phyloP scores from a whole-genome alignment of 2,329 filamentous ascomycete species.

The Penicillium sp. region DNA sequence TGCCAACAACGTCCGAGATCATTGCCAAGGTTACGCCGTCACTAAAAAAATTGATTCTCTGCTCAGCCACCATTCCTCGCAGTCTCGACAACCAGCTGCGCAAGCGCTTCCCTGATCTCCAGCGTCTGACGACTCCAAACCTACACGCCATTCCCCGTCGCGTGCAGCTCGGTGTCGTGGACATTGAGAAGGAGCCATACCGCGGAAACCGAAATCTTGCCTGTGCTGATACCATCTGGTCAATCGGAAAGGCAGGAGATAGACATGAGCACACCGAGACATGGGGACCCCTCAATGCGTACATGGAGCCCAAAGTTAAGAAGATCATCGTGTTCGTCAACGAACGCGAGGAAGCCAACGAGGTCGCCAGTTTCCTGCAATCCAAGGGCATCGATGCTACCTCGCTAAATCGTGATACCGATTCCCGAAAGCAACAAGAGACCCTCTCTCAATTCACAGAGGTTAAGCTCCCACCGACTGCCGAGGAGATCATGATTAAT shows the following conservation, averaged over 20 bases:
- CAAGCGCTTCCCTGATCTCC: conserved; percentile 76
- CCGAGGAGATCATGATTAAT: conserved; percentile 35
- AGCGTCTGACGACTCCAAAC: conserved; percentile 88
- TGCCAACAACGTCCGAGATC: conserved; percentile 75
- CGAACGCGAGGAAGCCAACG: conserved; percentile 82
- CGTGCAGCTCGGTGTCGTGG: conserved; percentile 89
- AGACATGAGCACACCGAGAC: conserved; percentile 30
- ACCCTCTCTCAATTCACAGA: conserved; percentile 72
- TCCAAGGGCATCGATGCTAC: conserved; percentile 86
- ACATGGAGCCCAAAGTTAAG: conserved; percentile 61
- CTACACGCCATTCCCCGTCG: conserved; percentile 92
- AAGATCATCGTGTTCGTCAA: conserved; percentile 95
- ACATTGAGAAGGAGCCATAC: conserved; percentile 90
- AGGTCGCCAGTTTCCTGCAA: conserved; percentile 73
- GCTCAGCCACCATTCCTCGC: conserved; percentile 91
- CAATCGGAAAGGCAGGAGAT: conserved; percentile 76
- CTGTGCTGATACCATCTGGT: conserved; percentile 92
- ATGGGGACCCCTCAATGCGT: conserved; percentile 32
- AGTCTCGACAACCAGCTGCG: conserved; percentile 83
- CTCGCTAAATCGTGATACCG: conserved; percentile 76
- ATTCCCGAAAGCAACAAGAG: conserved; percentile 72
- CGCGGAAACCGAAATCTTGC: conserved; percentile 88
- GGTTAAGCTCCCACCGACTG: conserved; percentile 35
- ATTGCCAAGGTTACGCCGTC: conserved; percentile 79
- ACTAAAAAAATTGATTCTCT: conserved; percentile 81